Base-by-base conservation (phyloP, 2,329 filamentous ascomycete genomes). In the Fusarium torulosum region DNA sequence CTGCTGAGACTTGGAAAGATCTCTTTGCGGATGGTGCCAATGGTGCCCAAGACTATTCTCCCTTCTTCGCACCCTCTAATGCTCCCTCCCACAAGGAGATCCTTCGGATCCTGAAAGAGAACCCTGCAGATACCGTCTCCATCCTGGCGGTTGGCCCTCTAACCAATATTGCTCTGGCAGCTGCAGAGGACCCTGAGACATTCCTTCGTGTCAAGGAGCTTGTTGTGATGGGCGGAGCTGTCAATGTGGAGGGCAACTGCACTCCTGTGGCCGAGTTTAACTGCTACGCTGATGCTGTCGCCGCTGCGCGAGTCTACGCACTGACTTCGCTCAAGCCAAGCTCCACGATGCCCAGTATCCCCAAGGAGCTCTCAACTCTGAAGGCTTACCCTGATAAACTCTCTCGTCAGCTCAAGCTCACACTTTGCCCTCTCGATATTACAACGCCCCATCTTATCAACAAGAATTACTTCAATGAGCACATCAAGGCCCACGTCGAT, bases 241-340 rank as follows among this genome's bases (percentile, higher is more conserved):
- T 99, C 53, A 85, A 91, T 60, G 81, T 89, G 43, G 86, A 89
- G 50, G 96, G 96, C 71, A 99, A 99, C 78, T 89, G 92, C 74
- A 90, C 88, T 44, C 95, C 96, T 3, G 87, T 91, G 14, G 93
- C 92, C 66, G 96, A 99, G 78, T 99, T 99, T 86, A 99, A 99
- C 82, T 91, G 91, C 58, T 97, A 93, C 75, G 94, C 96, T 59
- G 96, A 99, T 77, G 85, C 91, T 20, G 85, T 92, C 40, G 91
- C 92, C 27, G 88, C 91, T 1, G 92, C 92, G 13, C 86, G 91
- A 15, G 86, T 96, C 19, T 94, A 90, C 74, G 91, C 92, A 8
- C 82, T 96, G 65, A 94, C 92, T 1, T 93, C 91, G 2, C 86
- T 85, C 7, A 88, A 82, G 33, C 96, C 96, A 1, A 79, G 84